Conservation (phyloP, 2,329 filamentous ascomycete genomes). For the Fusarium penzigii region DNA sequence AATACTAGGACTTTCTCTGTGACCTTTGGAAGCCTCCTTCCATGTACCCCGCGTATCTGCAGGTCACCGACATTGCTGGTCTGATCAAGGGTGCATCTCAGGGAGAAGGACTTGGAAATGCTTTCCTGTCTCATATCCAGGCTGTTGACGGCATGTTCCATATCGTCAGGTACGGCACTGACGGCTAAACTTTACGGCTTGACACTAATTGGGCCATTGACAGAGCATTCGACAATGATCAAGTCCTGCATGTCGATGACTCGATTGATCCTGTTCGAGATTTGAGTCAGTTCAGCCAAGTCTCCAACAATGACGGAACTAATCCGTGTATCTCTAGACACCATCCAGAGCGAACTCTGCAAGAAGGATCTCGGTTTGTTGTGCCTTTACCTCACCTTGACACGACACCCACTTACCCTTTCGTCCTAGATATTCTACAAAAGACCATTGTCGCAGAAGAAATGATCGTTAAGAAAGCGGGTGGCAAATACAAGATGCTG, state of each 20-base stretch:
- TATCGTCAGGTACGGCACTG: constrained; percentile 38
- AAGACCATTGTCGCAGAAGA: constrained; percentile 43
- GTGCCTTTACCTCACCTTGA: rapidly evolving
- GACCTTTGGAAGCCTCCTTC: constrained; percentile 48
- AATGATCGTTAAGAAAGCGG: constrained; percentile 42
- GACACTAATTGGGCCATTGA: constrained; percentile 7
- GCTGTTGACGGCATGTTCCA: constrained; percentile 49
- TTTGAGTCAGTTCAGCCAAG: constrained; percentile 34
- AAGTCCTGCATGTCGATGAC: constrained; percentile 48
- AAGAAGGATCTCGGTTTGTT: constrained; percentile 39
- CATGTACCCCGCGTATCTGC: constrained; percentile 46
- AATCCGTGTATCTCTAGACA: constrained; percentile 15
- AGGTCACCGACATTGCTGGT: constrained; percentile 48
- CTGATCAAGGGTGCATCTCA: constrained; percentile 47
- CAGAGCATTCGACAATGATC: constrained; percentile 46
- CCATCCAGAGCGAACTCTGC: constrained; percentile 30
- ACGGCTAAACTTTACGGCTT: not conserved
- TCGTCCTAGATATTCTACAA: constrained; percentile 37
- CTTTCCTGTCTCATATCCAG: constrained; percentile 47
- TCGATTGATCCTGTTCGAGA: constrained; percentile 47
- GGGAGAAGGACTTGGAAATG: constrained; percentile 46
- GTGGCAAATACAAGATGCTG: constrained; percentile 48
- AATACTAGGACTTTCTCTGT: constrained; percentile 43
- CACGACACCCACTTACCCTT: not conserved
- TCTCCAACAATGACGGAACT: not conserved